Evolutionary conservation across 169 alveolate genomes (phyloP).

Genomic region (Cryptosporidium meleagridis): DNA sequence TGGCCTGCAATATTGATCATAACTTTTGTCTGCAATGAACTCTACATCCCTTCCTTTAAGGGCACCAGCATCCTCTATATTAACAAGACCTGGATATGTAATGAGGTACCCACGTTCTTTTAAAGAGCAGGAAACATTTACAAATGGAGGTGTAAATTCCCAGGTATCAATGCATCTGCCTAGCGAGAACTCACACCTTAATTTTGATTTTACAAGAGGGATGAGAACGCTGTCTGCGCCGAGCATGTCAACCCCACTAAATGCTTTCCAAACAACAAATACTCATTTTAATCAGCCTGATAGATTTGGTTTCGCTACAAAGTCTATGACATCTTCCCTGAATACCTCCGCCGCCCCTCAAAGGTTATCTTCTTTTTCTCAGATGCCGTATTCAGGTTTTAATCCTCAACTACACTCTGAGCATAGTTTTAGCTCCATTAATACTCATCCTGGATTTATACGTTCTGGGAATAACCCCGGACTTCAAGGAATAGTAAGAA

Average conservation of each 20-base stretch:
- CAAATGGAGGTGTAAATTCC: neutral
- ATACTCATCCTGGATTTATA: neutral
- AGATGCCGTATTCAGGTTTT: constrained; percentile 1
- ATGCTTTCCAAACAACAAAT: constrained; percentile 25
- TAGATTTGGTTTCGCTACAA: constrained; percentile 1
- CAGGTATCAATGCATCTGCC: neutral
- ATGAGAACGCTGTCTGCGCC: constrained; percentile 6
- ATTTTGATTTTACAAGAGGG: constrained; percentile 10
- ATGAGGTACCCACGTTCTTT: constrained; percentile 17
- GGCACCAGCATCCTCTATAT: constrained; percentile 46
- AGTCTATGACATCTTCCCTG: constrained; percentile 37
- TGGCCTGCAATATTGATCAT: neutral
- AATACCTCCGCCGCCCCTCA: constrained; percentile 26
- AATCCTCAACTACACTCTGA: neutral
- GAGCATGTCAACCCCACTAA: constrained; percentile 66
- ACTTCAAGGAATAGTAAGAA: neutral
- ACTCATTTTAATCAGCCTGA: constrained; percentile 4
- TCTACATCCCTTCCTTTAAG: constrained; percentile 27
- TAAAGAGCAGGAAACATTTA: neutral
- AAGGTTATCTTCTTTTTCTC: constrained; percentile 46
- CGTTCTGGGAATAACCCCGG: neutral
- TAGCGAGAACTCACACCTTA: constrained; percentile 11
- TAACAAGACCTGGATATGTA: constrained; percentile 25
- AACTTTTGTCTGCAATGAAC: neutral
- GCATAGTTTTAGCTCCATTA: neutral